phyloP scores from a whole-genome alignment of 305 asterid species.

The Plantago coronopus region DNA sequence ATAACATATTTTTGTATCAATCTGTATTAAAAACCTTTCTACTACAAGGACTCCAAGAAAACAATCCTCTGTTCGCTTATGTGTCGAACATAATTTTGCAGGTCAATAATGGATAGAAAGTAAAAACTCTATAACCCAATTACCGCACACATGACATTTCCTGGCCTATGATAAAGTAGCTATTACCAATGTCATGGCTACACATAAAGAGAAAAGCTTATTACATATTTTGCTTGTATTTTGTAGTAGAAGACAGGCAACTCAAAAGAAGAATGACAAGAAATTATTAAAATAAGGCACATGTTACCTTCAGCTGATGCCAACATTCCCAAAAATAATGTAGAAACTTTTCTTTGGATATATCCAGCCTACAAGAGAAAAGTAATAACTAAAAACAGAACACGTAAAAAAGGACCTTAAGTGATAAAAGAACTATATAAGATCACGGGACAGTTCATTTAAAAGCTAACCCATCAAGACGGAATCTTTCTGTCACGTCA shows the following conservation, averaged over 20 bases:
- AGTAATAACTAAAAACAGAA: slow-evolving; percentile 26
- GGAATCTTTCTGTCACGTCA: slow-evolving; percentile 94
- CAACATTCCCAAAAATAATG: slow-evolving; percentile 81
- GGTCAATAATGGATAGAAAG: too few relatives aligned
- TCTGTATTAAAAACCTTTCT: neutral
- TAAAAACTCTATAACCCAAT: too few relatives aligned
- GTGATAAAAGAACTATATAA: slow-evolving; percentile 14
- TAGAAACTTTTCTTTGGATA: slow-evolving; percentile 77
- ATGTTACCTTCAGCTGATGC: slow-evolving; percentile 65
- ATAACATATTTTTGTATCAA: slow-evolving; percentile 8
- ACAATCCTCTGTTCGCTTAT: neutral
- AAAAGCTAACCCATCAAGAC: slow-evolving; percentile 65
- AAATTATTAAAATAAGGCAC: slow-evolving; percentile 10
- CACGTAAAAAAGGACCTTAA: slow-evolving; percentile 14
- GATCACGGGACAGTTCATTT: slow-evolving; percentile 18
- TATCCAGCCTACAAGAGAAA: slow-evolving; percentile 58
- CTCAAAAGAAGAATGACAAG: slow-evolving; percentile 8
- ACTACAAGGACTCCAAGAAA: neutral
- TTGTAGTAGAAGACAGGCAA: too few relatives aligned
- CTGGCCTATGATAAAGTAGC: too few relatives aligned
- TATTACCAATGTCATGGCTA: too few relatives aligned
- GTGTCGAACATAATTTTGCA: too few relatives aligned
- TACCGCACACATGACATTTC: too few relatives aligned
- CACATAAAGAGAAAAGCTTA: too few relatives aligned
- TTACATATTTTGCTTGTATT: too few relatives aligned